Evolutionary conservation across 257 asterid genomes (phyloP), one percentile per base, ranked within the genome.

Genomic region (Linaria vulgaris): DNA sequence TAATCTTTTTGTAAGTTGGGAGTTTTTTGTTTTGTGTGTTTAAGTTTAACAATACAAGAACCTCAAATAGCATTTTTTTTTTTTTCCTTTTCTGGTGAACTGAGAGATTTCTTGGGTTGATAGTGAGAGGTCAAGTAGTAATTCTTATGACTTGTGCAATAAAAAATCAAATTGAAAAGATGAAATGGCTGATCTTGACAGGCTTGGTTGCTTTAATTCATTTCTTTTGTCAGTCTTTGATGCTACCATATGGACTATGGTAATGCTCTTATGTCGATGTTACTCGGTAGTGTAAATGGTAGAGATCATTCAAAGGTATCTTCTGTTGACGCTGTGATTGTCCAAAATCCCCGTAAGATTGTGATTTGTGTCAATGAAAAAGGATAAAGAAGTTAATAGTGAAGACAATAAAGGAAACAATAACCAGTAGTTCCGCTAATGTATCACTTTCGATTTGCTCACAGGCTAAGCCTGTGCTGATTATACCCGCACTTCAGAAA

Each of bases 191-290:
- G 64, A 59, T 85, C 51, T 72, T 90, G 73, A 81, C 88, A 69
- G 82, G 82, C 51, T 76, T 88, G 68, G 81, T 88, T 68, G 85
- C 91, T 71, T 12, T 84, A 51, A 82, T 88, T 73, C 97, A 90
- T 76, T 59, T 90, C 64, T 69, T 85, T 12, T 85, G 89, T 67
- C 97, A 83, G 69, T 75, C 96, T 43, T 59, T 88, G 78, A 82
- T 90, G 87, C 95, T 90, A 73, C 95, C 96, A 0, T 76, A 87
- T n/a, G n/a, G n/a, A n/a, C n/a, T n/a, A n/a, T 68, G 88, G 88
- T 11, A 80, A 72, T 45, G 87, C 87, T 12, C 92, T 90, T 47
- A 56, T 71, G 5, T 83, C 95, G 13, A 51, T 85, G 20, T 54
- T 85, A 25, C 84, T 88, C n/a, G 65, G 66, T 48, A 74, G 59